These are phyloP conservation scores for Cercospora citrullina DNA, from an alignment of 2,329 filamentous ascomycete species.

Conservation along the genomic window DNA sequence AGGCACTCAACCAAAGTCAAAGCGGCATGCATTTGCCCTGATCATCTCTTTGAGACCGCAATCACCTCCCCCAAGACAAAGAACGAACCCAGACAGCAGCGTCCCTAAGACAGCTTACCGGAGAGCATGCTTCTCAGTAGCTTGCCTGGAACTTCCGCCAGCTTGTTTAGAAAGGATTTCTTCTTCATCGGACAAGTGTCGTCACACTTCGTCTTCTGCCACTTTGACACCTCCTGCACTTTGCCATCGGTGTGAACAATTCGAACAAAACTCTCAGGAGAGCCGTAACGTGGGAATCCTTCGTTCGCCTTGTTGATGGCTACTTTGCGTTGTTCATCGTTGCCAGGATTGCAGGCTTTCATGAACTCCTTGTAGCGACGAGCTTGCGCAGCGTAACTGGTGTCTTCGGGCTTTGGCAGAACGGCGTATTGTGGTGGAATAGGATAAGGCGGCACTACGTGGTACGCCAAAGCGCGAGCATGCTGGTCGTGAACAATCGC, in stretches of 20 bases:
- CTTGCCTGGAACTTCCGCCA: not conserved
- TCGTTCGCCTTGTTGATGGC: not conserved
- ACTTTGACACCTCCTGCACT: not conserved
- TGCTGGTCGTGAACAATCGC: not conserved
- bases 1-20: not conserved
- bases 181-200: not conserved
- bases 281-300: not conserved
- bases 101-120: not conserved
- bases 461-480: not conserved
- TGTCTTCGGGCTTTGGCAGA: not conserved
- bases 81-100: not conserved
- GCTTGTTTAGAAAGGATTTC: not conserved
- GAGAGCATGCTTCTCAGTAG: not conserved
- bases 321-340: not conserved
- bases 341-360: not conserved
- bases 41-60: not conserved
- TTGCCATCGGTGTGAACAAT: not conserved
- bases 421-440: not conserved
- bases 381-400: not conserved
- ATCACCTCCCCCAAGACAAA: not conserved
- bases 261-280: not conserved
- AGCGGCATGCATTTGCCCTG: not conserved
- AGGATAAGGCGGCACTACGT: not conserved
- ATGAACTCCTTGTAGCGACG: not conserved
- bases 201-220: not conserved